Conservation (phyloP, 164 flowering plant species). For the Macadamia integrifolia region DNA sequence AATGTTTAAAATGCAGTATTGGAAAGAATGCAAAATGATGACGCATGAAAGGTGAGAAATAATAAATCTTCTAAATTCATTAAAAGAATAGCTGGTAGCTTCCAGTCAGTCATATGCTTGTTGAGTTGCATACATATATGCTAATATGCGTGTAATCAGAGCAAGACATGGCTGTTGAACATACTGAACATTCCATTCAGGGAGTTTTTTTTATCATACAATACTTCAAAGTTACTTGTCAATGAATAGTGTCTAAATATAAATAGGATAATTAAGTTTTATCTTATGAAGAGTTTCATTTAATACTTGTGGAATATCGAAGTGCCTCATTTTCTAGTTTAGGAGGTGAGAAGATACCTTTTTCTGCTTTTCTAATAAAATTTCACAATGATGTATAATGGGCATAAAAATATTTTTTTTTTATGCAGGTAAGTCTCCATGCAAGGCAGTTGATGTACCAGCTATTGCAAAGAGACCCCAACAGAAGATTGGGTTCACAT, state of each 20-base stretch:
- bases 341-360: neutral
- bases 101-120: no score
- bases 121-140: no score
- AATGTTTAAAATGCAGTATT: no score
- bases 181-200: neutral
- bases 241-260: no score
- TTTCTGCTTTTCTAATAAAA: neutral
- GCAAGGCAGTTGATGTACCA: slow-evolving; percentile 74
- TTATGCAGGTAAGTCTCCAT: slow-evolving; percentile 69
- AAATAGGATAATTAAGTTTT: no score
- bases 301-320: neutral
- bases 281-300: no score
- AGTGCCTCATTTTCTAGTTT: neutral
- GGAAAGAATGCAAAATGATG: no score
- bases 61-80: no score
- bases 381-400: neutral
- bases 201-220: neutral
- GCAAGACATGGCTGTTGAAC: neutral
- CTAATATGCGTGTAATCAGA: no score
- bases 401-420: slow-evolving; percentile 2
- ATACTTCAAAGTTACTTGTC: no score
- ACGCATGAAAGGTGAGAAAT: no score
- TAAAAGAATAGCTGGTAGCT: no score
- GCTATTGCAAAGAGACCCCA: slow-evolving; percentile 76
- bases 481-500: slow-evolving; percentile 64